Conservation (phyloP, 2,329 filamentous ascomycete genomes). For the Diaporthe vexans region DNA sequence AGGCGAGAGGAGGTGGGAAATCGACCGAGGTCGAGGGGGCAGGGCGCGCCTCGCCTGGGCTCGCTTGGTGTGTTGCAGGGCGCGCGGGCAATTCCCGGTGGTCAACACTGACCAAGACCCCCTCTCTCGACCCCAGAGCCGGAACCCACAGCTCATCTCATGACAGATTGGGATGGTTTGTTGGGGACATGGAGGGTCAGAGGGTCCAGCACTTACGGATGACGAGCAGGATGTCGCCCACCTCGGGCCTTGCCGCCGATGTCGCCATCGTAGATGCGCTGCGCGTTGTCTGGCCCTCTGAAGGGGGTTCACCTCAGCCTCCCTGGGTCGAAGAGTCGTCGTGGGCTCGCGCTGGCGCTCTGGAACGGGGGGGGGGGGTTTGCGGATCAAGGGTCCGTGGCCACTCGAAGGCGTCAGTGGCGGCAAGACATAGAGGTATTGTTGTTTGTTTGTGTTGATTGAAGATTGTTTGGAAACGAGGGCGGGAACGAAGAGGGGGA, state of each 20-base stretch:
- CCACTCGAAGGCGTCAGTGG: constrained; percentile 38
- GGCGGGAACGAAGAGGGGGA: background rate
- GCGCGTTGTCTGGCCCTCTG: constrained; percentile 40
- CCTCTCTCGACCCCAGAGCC: constrained; percentile 31
- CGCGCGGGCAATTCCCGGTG: constrained; percentile 37
- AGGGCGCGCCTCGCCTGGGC: constrained; percentile 24
- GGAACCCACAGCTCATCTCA: constrained; percentile 43
- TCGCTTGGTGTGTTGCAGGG: constrained; percentile 19
- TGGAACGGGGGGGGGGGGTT: constrained; percentile 10
- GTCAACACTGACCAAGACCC: constrained; percentile 33
- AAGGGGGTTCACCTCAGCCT: constrained; percentile 13
- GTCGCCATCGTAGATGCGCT: constrained; percentile 44
- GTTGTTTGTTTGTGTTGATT: constrained; percentile 28
- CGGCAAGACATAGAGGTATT: constrained; percentile 40
- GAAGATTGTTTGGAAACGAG: constrained; percentile 16
- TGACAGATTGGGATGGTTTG: constrained; percentile 35
- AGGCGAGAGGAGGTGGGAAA: constrained; percentile 24
- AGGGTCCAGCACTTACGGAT: constrained; percentile 71
- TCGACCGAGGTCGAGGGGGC: constrained; percentile 14
- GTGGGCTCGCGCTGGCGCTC: constrained; percentile 35
- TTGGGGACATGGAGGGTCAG: constrained; percentile 6
- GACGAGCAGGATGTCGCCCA: constrained; percentile 77
- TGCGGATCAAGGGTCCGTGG: constrained; percentile 37
- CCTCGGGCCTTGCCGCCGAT: constrained; percentile 65
- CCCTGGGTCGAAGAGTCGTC: constrained; percentile 58